Evolutionary conservation across 305 asterid species (phyloP).

Genomic region (Ruellia speciosa): DNA sequence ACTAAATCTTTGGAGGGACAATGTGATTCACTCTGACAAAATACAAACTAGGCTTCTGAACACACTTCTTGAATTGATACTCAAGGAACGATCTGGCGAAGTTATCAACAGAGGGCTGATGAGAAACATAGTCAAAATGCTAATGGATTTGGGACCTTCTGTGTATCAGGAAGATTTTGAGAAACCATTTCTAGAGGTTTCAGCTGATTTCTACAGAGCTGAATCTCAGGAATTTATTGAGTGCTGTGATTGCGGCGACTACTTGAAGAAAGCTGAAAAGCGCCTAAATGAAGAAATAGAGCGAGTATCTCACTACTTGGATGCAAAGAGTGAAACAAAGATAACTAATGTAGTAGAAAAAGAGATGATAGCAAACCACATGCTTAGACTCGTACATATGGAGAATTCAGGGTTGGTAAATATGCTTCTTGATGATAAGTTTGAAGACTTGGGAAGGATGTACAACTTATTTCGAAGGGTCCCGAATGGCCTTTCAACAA

Average conservation of each 20-base stretch:
- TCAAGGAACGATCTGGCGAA: slow-evolving; percentile 37
- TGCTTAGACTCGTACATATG: slow-evolving; percentile 47
- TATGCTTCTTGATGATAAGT: slow-evolving; percentile 41
- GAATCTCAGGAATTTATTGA: slow-evolving; percentile 50
- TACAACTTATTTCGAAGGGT: slow-evolving; percentile 40
- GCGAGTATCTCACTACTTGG: slow-evolving; percentile 48
- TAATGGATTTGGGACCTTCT: slow-evolving; percentile 45
- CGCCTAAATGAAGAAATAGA: slow-evolving; percentile 53
- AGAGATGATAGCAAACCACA: slow-evolving; percentile 54
- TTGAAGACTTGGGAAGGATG: slow-evolving; percentile 42
- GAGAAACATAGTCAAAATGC: slow-evolving; percentile 46
- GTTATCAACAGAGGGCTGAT: slow-evolving; percentile 50
- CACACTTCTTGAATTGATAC: slow-evolving; percentile 39
- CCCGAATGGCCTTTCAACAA: slow-evolving; percentile 30
- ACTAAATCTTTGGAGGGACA: slow-evolving; percentile 48
- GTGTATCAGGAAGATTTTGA: slow-evolving; percentile 50
- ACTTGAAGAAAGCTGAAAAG: slow-evolving; percentile 42
- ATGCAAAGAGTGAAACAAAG: slow-evolving; percentile 34
- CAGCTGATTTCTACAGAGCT: slow-evolving; percentile 42
- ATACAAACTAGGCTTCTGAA: slow-evolving; percentile 36
- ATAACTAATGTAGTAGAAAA: slow-evolving; percentile 46
- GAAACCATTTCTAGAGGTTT: slow-evolving; percentile 43
- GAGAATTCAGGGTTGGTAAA: slow-evolving; percentile 46
- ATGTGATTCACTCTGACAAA: slow-evolving; percentile 35
- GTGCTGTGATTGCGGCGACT: slow-evolving; percentile 50